phyloP scores from a whole-genome alignment of 257 asterid genomes.

The Scutellaria minor region DNA sequence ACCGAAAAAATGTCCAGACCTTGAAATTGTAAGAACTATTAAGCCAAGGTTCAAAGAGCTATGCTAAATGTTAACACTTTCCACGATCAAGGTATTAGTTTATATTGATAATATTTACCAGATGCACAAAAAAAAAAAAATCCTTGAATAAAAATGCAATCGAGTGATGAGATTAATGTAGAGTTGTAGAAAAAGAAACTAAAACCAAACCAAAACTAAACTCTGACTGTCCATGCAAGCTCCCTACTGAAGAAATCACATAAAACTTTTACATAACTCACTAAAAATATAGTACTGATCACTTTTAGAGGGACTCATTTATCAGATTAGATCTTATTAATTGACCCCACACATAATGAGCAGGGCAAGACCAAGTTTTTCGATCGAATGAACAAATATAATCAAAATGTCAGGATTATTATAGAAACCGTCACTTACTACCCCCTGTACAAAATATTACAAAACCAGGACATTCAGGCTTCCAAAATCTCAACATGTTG shows the following conservation, averaged over 20 bases:
- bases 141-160: constrained; percentile 13
- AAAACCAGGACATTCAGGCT: not conserved
- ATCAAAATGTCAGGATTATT: no score
- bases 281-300: not conserved
- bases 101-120: constrained; percentile 14
- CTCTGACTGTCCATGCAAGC: not conserved
- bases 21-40: constrained; percentile 8
- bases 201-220: constrained; percentile 20
- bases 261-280: not conserved
- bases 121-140: not conserved
- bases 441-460: no score
- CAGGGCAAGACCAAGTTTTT: not conserved
- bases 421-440: no score
- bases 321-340: constrained; percentile 25
- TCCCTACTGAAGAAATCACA: constrained; percentile 1
- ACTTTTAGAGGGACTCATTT: not conserved
- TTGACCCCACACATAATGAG: not conserved
- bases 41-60: constrained; percentile 15
- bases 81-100: not conserved
- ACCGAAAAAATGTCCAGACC: constrained; percentile 5
- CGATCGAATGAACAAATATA: not conserved
- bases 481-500: not conserved
- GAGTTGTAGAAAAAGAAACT: not conserved
- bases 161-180: not conserved
- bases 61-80: constrained; percentile 16